Evolutionary conservation across 192 early-diverging fungal species (phyloP).

Genomic region (Lunasporangiospora selenospora): DNA sequence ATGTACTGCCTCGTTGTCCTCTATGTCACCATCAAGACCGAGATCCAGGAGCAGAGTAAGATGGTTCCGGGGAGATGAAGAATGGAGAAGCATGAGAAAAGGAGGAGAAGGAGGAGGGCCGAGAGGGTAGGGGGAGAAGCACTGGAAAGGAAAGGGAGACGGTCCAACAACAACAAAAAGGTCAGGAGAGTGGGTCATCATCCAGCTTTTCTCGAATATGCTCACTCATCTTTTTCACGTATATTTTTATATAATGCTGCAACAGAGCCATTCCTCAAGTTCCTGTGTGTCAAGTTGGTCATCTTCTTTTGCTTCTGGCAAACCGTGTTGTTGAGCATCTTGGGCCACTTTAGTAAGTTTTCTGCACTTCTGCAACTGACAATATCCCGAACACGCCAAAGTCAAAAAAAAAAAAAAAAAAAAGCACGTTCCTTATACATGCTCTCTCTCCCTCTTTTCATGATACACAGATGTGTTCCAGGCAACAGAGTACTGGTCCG

Average conservation of each 20-base stretch:
- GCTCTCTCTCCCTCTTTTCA: not conserved
- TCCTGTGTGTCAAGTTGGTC: slow-evolving; percentile 51
- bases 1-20: slow-evolving; percentile 74
- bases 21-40: slow-evolving; percentile 66
- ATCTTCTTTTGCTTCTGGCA: slow-evolving; percentile 54
- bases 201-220: too few species aligned
- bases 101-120: too few species aligned
- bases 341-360: slow-evolving; percentile 23
- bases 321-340: slow-evolving; percentile 18
- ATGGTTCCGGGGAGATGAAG: too few species aligned
- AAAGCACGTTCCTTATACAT: not conserved
- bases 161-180: too few species aligned
- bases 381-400: not conserved
- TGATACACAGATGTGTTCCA: slow-evolving; percentile 14
- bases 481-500: slow-evolving; percentile 34
- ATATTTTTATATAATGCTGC: too few species aligned
- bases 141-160: too few species aligned
- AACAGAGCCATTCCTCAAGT: slow-evolving; percentile 48
- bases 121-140: too few species aligned
- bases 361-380: not conserved
- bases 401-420: not conserved
- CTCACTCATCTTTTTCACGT: too few species aligned
- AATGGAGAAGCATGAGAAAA: too few species aligned
- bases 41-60: slow-evolving; percentile 55
- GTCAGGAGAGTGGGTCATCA: too few species aligned